Evolutionary conservation across 371 early-diverging fungal species (phyloP).

Genomic region (Zychaea mexicana): DNA sequence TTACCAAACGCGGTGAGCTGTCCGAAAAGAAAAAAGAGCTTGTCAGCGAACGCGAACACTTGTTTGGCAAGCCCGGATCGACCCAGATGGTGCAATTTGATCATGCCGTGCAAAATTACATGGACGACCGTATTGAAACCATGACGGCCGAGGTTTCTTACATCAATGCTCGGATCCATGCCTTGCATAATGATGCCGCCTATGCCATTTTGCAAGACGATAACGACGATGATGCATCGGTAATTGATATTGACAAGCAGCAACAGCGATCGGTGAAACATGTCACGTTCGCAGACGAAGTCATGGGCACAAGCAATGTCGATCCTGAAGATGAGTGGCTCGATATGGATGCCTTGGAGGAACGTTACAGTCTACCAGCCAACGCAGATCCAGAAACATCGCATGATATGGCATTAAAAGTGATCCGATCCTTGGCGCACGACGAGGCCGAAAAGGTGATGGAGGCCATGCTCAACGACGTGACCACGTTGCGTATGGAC

Average conservation of each 20-base stretch:
- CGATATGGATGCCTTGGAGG: slow-evolving; percentile 55
- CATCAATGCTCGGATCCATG: slow-evolving; percentile 68
- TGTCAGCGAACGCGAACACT: slow-evolving; percentile 62
- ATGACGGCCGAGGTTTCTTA: slow-evolving; percentile 82
- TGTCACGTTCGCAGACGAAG: slow-evolving; percentile 45
- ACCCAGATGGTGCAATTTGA: slow-evolving; percentile 38
- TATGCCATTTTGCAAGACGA: slow-evolving; percentile 53
- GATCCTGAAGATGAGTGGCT: slow-evolving; percentile 41
- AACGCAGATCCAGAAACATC: slow-evolving; percentile 59
- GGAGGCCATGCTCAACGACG: slow-evolving; percentile 77
- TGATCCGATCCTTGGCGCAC: slow-evolving; percentile 67
- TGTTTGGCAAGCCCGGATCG: slow-evolving; percentile 54
- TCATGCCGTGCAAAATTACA: slow-evolving; percentile 60
- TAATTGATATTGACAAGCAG: slow-evolving; percentile 10
- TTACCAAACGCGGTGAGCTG: slow-evolving; percentile 57
- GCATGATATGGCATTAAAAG: slow-evolving; percentile 61
- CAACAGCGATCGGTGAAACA: slow-evolving; percentile 19
- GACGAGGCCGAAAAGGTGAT: slow-evolving; percentile 74
- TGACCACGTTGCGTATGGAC: slow-evolving; percentile 67
- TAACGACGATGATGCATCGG: slow-evolving; percentile 3
- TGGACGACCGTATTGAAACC: slow-evolving; percentile 84
- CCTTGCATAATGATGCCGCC: slow-evolving; percentile 70
- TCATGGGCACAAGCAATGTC: slow-evolving; percentile 38
- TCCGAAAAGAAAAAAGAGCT: slow-evolving; percentile 66
- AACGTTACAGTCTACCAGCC: slow-evolving; percentile 53